phyloP scores from a whole-genome alignment of 148 eudicot species.

The Silene conica region DNA sequence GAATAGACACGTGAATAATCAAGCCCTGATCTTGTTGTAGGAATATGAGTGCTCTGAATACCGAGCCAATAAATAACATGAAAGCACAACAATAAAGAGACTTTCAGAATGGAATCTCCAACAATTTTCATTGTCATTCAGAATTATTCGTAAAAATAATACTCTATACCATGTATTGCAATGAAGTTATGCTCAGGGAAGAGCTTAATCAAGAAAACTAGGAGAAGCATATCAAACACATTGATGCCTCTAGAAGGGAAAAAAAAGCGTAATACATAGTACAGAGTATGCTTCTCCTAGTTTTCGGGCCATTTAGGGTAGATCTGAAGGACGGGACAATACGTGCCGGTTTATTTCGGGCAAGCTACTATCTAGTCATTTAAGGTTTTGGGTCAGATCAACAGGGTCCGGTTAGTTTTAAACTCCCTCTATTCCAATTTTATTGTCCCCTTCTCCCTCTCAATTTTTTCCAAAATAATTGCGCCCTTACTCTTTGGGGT shows the following conservation, averaged over 20 bases:
- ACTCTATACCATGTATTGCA: background rate
- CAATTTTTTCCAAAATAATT: too few relatives aligned
- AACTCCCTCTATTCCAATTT: too few relatives aligned
- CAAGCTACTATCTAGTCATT: background rate
- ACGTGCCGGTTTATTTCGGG: background rate
- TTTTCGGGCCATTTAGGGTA: background rate
- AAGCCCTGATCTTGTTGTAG: background rate
- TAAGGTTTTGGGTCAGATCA: background rate
- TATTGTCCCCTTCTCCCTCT: too few relatives aligned
- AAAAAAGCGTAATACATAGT: background rate
- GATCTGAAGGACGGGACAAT: background rate
- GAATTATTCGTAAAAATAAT: background rate
- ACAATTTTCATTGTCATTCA: background rate
- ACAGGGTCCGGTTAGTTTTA: background rate
- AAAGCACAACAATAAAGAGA: constrained; percentile 6
- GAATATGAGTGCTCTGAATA: background rate
- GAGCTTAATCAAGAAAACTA: background rate
- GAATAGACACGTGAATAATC: constrained; percentile 8
- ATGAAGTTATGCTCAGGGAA: background rate
- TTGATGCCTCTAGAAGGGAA: background rate
- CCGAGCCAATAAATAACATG: background rate
- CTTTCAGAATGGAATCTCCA: background rate
- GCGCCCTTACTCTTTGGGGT: too few relatives aligned
- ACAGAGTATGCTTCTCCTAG: too few relatives aligned
- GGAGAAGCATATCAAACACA: constrained; percentile 2